These are phyloP conservation scores for Populus tremula DNA, from an alignment of 345 rosid genomes.

Conservation along the genomic window DNA sequence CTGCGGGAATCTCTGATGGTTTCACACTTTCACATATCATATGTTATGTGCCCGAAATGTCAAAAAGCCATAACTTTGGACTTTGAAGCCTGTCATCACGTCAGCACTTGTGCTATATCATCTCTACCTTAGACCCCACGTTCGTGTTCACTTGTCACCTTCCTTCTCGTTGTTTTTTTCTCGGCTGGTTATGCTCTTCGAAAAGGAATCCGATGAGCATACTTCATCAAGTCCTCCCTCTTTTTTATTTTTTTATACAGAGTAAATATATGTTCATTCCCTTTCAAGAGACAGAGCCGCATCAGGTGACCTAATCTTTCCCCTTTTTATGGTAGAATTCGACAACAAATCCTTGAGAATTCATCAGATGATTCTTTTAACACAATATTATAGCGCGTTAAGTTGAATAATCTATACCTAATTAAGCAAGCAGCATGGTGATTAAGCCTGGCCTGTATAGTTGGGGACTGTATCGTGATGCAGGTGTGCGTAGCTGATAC, in stretches of 20 bases:
- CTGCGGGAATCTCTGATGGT: constrained; percentile 11
- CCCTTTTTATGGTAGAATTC: not conserved
- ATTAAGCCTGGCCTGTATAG: too few relatives aligned
- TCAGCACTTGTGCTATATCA: not conserved
- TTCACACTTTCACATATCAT: constrained; percentile 15
- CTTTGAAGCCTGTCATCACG: constrained; percentile 4
- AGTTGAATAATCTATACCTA: not conserved
- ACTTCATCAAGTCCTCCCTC: not conserved
- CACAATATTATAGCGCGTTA: not conserved
- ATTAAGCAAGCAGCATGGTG: too few relatives aligned
- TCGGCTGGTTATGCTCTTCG: constrained; percentile 3
- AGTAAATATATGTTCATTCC: not conserved
- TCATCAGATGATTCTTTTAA: not conserved
- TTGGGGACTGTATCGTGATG: not conserved
- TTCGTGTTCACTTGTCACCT: not conserved
- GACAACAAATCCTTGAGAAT: not conserved
- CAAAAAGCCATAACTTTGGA: not conserved
- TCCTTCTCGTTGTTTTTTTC: constrained; percentile 8
- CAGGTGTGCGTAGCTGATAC: not conserved
- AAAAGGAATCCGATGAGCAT: not conserved
- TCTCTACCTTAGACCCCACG: not conserved
- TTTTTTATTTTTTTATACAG: too few relatives aligned
- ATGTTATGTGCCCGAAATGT: not conserved
- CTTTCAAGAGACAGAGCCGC: not conserved
- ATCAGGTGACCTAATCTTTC: not conserved